Evolutionary conservation across 2,329 filamentous ascomycete species (phyloP).

Genomic region (Calonectria ilicicola): DNA sequence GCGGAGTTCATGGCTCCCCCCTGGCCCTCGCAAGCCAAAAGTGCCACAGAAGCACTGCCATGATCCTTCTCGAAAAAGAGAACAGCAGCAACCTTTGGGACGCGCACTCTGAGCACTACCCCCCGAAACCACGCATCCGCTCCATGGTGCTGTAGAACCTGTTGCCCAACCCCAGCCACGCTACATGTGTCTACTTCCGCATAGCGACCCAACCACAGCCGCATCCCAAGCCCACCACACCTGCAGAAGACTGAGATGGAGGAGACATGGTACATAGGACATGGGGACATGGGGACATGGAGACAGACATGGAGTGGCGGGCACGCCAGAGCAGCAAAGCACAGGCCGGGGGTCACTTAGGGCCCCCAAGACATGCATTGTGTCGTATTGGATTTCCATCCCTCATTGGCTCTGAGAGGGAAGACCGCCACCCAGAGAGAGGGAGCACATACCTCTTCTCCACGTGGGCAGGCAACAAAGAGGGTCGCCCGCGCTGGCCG

Average conservation of each 20-base stretch:
- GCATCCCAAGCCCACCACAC: neutral
- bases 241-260: neutral
- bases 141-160: neutral
- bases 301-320: slow-evolving; percentile 5
- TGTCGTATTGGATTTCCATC: neutral
- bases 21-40: neutral
- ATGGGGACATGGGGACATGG: too few relatives aligned
- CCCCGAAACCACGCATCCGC: neutral
- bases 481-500: neutral
- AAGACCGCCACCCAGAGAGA: neutral
- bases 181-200: neutral
- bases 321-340: neutral
- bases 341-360: neutral
- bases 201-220: neutral
- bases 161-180: slow-evolving; percentile 12
- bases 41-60: neutral
- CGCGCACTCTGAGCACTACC: neutral
- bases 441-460: neutral
- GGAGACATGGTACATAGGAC: neutral
- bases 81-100: neutral
- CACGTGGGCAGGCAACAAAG: slow-evolving; percentile 13
- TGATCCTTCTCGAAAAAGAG: neutral
- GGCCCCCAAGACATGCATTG: slow-evolving; percentile 15
- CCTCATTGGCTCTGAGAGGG: neutral
- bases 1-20: neutral